Conservation (phyloP, 768 basidiomycete genomes). For the Leccinum disarticulatum region DNA sequence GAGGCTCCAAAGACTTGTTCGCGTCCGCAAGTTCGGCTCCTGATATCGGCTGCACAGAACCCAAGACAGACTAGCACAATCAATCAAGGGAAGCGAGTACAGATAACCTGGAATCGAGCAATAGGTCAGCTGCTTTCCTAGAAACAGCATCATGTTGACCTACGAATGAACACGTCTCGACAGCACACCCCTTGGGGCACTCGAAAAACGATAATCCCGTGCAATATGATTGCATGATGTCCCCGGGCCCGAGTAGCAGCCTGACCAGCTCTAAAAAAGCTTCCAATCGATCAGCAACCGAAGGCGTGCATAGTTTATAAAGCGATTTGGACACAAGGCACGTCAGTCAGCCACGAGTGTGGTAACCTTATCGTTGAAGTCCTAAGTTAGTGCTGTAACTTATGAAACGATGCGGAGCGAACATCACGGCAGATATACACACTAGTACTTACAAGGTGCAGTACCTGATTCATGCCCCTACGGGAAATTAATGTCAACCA, state of each 20-base stretch:
- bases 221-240: constrained; percentile 46
- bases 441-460: neutral
- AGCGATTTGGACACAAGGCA: constrained; percentile 25
- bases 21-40: constrained; percentile 4
- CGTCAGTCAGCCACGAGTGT: constrained; percentile 47
- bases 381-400: neutral
- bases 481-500: neutral
- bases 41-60: neutral
- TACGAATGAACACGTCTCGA: neutral
- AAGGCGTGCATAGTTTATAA: neutral
- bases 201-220: constrained; percentile 36
- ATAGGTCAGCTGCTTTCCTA: neutral
- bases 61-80: neutral
- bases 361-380: constrained; percentile 41
- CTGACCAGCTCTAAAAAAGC: constrained; percentile 43
- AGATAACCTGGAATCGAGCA: constrained; percentile 2
- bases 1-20: constrained; percentile 2
- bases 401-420: neutral
- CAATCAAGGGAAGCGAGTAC: neutral
- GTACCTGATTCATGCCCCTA: constrained; percentile 50
- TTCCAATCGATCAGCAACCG: constrained; percentile 63
- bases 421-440: constrained; percentile 41
- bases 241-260: constrained; percentile 27
- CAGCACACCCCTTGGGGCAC: neutral
- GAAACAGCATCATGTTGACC: constrained; percentile 3